A percentile compares a stretch with the other conserved stretches of the same genome.
Conservation (phyloP, 495 filamentous ascomycete species). For the Clohesyomyces aquaticus region DNA sequence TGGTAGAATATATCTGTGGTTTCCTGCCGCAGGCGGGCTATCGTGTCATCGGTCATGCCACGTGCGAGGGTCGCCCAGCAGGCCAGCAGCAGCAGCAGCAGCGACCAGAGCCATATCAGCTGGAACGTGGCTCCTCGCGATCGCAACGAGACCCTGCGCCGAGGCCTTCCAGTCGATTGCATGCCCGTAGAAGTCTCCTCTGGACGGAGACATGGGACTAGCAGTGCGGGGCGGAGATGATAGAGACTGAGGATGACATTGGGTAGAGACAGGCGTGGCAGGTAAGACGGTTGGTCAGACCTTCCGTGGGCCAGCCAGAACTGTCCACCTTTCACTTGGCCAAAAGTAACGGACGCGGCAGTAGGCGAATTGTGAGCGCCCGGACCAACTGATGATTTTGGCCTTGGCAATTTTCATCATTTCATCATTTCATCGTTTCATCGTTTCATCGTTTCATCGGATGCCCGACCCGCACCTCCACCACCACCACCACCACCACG, state of each 20-base stretch:
- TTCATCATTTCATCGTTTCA: too few relatives aligned
- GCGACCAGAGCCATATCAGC: constrained; percentile 38
- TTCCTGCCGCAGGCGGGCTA: constrained; percentile 58
- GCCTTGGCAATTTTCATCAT: too few relatives aligned
- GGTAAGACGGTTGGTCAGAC: too few relatives aligned
- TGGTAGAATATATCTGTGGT: constrained; percentile 95
- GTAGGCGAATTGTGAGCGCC: not conserved
- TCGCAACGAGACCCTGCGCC: constrained; percentile 9
- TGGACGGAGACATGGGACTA: constrained; percentile 32
- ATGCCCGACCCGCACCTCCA: not conserved
- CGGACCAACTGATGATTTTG: too few relatives aligned
- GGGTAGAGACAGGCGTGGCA: too few relatives aligned
- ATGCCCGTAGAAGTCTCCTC: constrained; percentile 32
- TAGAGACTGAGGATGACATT: too few relatives aligned
- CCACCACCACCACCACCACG: not conserved
- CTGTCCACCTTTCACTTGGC: too few relatives aligned
- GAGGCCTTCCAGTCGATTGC: constrained; percentile 34
- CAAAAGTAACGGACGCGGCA: too few relatives aligned
- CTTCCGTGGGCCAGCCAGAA: too few relatives aligned
- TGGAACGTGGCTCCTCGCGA: constrained; percentile 23
- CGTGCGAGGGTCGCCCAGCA: constrained; percentile 32
- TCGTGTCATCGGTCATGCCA: constrained; percentile 48
- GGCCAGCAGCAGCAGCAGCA: constrained; percentile 26
- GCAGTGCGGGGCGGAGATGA: not conserved
- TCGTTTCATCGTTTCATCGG: constrained; percentile 23